phyloP scores from a whole-genome alignment of 495 filamentous ascomycete species.

The Acidiella bohemica region DNA sequence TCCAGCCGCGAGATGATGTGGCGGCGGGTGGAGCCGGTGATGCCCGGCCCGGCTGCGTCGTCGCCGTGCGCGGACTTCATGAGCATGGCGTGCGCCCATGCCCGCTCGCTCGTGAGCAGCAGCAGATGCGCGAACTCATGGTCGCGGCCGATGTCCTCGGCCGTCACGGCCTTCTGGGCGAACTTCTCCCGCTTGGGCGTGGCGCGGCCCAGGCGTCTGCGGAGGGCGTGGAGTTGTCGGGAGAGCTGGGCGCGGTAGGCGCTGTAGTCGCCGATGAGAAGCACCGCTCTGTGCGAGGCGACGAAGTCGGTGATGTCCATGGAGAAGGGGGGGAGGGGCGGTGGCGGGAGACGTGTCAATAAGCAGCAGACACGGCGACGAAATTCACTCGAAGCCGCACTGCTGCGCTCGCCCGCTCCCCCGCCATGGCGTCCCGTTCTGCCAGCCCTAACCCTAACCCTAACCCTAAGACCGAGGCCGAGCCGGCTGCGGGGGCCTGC shows the following conservation, averaged over 20 bases:
- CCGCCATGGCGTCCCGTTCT: too few species aligned
- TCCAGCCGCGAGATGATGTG: conserved; percentile 78
- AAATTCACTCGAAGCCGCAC: too few species aligned
- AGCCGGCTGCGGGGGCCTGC: too few species aligned
- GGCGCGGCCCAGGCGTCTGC: conserved; percentile 69
- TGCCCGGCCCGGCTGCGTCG: conserved; percentile 51
- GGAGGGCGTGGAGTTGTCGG: conserved; percentile 65
- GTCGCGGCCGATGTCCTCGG: conserved; percentile 63
- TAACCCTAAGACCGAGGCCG: too few species aligned
- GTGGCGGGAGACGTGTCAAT: too few species aligned
- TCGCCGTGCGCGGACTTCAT: conserved; percentile 76
- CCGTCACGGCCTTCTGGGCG: conserved; percentile 55
- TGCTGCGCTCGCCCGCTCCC: too few species aligned
- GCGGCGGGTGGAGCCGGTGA: conserved; percentile 62
- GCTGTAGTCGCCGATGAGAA: conserved; percentile 78
- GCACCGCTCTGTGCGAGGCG: conserved; percentile 59
- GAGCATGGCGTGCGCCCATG: conserved; percentile 93
- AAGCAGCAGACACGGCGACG: too few species aligned
- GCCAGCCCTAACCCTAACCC: too few species aligned
- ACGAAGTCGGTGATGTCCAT: conserved; percentile 92
- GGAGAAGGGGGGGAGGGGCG: too few species aligned
- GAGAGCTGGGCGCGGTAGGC: conserved; percentile 70
- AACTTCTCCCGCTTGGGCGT: conserved; percentile 79
- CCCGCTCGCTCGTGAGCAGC: conserved; percentile 74
- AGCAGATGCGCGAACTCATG: conserved; percentile 69